These are phyloP conservation scores for Nannochloropsis granulata DNA, from an alignment of 108 stramenopile genomes.

Conservation along the genomic window DNA sequence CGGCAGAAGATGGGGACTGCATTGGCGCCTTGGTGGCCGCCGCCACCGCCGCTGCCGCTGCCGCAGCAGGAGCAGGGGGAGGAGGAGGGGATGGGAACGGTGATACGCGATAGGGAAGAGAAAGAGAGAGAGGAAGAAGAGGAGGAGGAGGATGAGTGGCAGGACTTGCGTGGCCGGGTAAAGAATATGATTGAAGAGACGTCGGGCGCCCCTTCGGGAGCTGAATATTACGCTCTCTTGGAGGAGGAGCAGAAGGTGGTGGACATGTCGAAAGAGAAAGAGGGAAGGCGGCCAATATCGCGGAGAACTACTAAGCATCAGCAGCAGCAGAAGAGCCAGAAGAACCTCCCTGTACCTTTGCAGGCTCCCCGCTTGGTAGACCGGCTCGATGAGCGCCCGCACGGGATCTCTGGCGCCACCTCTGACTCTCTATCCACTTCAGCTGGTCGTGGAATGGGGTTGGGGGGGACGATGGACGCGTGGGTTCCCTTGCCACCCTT, in stretches of 20 bases:
- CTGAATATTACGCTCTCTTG: background rate
- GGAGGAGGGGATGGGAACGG: background rate
- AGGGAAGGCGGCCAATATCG: background rate
- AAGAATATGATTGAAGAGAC: background rate
- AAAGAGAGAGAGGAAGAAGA: background rate
- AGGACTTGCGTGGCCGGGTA: background rate
- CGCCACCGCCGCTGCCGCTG: background rate
- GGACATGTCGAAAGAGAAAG: background rate
- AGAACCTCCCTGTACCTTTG: background rate
- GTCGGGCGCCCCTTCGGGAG: background rate
- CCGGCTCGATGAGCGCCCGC: background rate
- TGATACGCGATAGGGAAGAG: background rate
- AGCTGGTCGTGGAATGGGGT: background rate
- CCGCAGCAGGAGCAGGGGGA: background rate
- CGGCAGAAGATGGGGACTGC: background rate
- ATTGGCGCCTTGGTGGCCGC: background rate
- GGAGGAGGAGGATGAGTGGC: background rate
- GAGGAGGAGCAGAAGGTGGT: background rate
- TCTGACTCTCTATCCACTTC: background rate
- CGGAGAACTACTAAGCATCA: too few relatives aligned
- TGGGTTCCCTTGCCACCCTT: background rate
- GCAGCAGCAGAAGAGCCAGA: background rate
- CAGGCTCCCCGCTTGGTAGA: background rate
- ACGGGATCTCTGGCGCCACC: background rate
- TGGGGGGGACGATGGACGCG: background rate